phyloP scores from a whole-genome alignment of 257 asterid species.

The Salvia hispanica region DNA sequence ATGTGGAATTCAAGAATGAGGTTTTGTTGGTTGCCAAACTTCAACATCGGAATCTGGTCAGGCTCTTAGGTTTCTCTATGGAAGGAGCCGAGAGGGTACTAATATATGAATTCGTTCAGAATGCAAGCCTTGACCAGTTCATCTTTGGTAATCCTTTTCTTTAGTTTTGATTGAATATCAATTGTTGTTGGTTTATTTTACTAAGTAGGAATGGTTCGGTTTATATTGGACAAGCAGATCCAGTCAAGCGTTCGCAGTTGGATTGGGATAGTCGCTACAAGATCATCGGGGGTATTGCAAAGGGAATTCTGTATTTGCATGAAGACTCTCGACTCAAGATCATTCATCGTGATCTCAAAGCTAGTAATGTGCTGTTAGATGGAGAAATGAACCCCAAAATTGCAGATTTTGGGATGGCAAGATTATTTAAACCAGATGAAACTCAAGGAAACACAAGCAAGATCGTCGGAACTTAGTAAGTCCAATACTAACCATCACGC shows the following conservation, averaged over 20 bases:
- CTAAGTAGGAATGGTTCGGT: not conserved
- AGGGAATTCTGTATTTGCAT: constrained; percentile 50
- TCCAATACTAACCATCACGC: not conserved
- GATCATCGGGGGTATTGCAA: constrained; percentile 46
- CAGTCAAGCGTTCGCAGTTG: constrained; percentile 20
- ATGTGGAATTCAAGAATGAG: constrained; percentile 43
- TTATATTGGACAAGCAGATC: constrained; percentile 12
- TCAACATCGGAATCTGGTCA: constrained; percentile 40
- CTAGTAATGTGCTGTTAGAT: constrained; percentile 46
- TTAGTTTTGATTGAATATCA: not conserved
- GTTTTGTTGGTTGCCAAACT: constrained; percentile 36
- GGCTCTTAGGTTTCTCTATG: constrained; percentile 38
- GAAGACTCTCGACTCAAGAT: constrained; percentile 51
- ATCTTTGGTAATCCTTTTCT: constrained; percentile 34
- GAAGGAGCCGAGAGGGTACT: constrained; percentile 34
- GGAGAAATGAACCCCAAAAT: constrained; percentile 52
- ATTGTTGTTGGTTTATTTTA: not conserved
- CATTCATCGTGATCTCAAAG: constrained; percentile 53
- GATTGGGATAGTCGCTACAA: constrained; percentile 45
- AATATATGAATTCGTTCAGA: constrained; percentile 34
- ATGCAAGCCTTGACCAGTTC: constrained; percentile 39
- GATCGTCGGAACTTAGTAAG: constrained; percentile 59
- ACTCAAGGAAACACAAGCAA: constrained; percentile 40
- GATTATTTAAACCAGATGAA: constrained; percentile 39
- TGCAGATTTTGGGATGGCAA: constrained; percentile 60